Conservation (phyloP, 2,329 filamentous ascomycete genomes). For the Fusarium napiforme region DNA sequence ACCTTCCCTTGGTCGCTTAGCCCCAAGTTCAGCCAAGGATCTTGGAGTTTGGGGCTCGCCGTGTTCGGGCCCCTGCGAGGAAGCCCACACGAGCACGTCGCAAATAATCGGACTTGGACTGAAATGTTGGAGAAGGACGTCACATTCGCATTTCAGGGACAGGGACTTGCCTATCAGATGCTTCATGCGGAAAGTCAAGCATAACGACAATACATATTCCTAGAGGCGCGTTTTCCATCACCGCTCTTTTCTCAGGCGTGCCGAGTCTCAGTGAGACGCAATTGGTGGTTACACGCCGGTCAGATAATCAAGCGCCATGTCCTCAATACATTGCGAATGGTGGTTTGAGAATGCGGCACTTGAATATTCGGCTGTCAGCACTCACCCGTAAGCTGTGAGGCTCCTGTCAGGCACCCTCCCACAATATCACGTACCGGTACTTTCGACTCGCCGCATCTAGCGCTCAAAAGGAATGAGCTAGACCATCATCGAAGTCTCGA, state of each 20-base stretch:
- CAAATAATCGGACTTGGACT: constrained; percentile 30
- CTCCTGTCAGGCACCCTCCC: constrained; percentile 23
- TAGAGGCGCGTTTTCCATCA: constrained; percentile 13
- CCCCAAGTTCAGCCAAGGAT: constrained; percentile 36
- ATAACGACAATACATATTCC: neutral
- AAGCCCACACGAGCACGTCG: constrained; percentile 43
- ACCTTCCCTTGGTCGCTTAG: constrained; percentile 37
- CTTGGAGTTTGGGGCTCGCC: constrained; percentile 30
- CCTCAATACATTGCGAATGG: constrained; percentile 16
- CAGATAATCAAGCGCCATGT: constrained; percentile 2
- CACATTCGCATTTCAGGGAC: constrained; percentile 26
- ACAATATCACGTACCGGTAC: constrained; percentile 35
- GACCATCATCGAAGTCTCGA: constrained; percentile 28
- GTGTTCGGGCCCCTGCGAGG: constrained; percentile 34
- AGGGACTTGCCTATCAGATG: constrained; percentile 28
- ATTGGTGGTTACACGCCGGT: constrained; percentile 14
- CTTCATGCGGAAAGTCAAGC: constrained; percentile 30
- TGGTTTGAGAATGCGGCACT: constrained; percentile 29
- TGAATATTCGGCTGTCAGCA: constrained; percentile 23
- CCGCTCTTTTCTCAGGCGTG: constrained; percentile 31
- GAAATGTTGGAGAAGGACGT: constrained; percentile 37
- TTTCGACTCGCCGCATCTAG: neutral
- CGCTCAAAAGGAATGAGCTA: constrained; percentile 7
- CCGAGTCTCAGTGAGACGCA: neutral
- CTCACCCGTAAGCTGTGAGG: constrained; percentile 14